Conservation (phyloP, 1,284 basidiomycete species). For the Tremellales sp. region DNA sequence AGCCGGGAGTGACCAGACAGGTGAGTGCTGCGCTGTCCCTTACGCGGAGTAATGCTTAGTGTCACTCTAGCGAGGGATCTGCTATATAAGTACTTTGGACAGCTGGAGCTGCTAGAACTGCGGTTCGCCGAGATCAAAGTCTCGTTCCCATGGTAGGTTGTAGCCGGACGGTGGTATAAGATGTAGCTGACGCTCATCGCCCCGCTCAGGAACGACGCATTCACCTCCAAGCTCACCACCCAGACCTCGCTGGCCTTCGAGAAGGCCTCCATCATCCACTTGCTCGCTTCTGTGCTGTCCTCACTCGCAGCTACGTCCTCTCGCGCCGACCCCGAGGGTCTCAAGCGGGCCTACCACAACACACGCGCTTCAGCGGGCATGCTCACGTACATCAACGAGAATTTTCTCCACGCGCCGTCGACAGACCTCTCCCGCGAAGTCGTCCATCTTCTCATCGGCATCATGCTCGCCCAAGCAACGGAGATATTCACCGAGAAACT, state of each 20-base stretch:
- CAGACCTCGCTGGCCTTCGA: slow-evolving; percentile 97
- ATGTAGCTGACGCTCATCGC: not conserved
- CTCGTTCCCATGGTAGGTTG: slow-evolving; percentile 76
- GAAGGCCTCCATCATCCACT: slow-evolving; percentile 96
- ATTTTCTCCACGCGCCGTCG: slow-evolving; percentile 97
- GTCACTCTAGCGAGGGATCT: slow-evolving; percentile 69
- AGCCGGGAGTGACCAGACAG: slow-evolving; percentile 87
- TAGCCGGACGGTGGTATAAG: slow-evolving; percentile 5
- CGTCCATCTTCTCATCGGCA: slow-evolving; percentile 80
- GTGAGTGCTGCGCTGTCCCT: slow-evolving; percentile 50
- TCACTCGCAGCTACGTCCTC: slow-evolving; percentile 78
- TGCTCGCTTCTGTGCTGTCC: slow-evolving; percentile 90
- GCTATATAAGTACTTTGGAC: slow-evolving; percentile 98
- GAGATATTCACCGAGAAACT: slow-evolving; percentile 97
- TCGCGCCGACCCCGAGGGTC: slow-evolving; percentile 67
- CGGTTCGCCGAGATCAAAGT: slow-evolving; percentile 95
- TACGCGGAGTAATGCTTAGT: not conserved
- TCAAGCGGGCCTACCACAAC: slow-evolving; percentile 91
- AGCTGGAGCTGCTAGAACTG: slow-evolving; percentile 93
- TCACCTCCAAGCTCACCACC: slow-evolving; percentile 85
- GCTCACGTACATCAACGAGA: slow-evolving; percentile 98
- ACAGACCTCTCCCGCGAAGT: slow-evolving; percentile 93
- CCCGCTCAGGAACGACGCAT: slow-evolving; percentile 75
- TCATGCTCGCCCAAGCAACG: slow-evolving; percentile 88
- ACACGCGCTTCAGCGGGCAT: slow-evolving; percentile 91